Evolutionary conservation across 371 early-diverging fungal genomes (phyloP).

Genomic region (Apophysomyces ossiformis): DNA sequence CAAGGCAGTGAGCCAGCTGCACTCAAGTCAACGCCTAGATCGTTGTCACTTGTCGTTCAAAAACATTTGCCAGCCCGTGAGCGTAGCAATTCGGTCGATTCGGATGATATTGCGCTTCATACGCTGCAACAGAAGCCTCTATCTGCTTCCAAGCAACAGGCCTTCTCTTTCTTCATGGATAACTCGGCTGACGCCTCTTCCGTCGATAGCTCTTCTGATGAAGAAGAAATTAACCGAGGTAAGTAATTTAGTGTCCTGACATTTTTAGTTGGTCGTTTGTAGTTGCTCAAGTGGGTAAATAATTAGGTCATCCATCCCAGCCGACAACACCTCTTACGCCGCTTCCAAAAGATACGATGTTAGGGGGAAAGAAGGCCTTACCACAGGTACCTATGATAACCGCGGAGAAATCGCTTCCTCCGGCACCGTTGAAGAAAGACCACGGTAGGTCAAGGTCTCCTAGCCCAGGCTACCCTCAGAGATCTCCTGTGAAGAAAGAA

Average conservation of each 20-base stretch:
- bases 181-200: slow-evolving; percentile 24
- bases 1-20: slow-evolving; percentile 14
- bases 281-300: too few species aligned
- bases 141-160: slow-evolving; percentile 2
- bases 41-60: slow-evolving; percentile 12
- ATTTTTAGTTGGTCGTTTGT: too few species aligned
- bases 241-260: not conserved
- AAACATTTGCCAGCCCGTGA: slow-evolving; percentile 2
- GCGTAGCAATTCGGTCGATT: slow-evolving; percentile 1
- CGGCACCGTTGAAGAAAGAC: not conserved
- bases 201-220: slow-evolving; percentile 32
- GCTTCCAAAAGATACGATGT: slow-evolving; percentile 1
- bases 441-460: not conserved
- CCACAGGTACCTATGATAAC: not conserved
- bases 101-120: too few species aligned
- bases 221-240: slow-evolving; percentile 17
- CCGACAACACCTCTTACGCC: not conserved
- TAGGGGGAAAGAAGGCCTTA: not conserved
- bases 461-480: too few species aligned
- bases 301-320: not conserved
- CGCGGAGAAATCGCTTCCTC: not conserved
- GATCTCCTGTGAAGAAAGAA: not conserved
- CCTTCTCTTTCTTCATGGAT: slow-evolving; percentile 24
- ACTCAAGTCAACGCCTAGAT: slow-evolving; percentile 9
- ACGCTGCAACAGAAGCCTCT: too few species aligned